These are phyloP conservation scores for Paramyrothecium roridum DNA, from an alignment of 2,329 filamentous ascomycete species.

Conservation along the genomic window DNA sequence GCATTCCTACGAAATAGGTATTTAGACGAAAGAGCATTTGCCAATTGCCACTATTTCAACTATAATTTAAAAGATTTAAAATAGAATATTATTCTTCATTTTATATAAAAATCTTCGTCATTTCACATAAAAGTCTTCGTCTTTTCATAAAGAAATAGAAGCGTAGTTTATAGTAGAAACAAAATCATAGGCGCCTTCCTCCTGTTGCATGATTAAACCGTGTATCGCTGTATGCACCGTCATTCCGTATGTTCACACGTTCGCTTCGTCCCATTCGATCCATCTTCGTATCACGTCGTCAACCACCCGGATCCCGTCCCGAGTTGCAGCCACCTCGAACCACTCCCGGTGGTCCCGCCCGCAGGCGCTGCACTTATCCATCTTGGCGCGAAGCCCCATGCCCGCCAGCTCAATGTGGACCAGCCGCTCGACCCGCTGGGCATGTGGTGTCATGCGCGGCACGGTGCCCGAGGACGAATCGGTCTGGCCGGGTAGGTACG, in stretches of 20 bases:
- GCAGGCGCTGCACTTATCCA: constrained; percentile 67
- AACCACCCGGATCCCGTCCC: constrained; percentile 65
- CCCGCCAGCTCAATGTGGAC: constrained; percentile 84
- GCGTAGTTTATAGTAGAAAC: no score
- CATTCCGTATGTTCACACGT: constrained; percentile 1
- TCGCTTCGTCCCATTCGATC: constrained; percentile 77
- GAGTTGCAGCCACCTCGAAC: constrained; percentile 83
- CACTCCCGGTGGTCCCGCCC: constrained; percentile 88
- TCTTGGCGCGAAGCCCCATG: constrained; percentile 51
- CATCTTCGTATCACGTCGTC: constrained; percentile 74
- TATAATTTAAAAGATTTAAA: no score
- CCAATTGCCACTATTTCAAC: no score
- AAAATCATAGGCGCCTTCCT: background rate
- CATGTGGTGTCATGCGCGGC: constrained; percentile 75
- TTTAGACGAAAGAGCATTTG: no score
- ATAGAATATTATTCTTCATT: no score
- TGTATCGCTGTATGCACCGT: background rate
- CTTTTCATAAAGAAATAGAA: no score
- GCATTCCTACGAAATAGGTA: no score
- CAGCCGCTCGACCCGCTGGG: constrained; percentile 82
- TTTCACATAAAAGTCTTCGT: no score
- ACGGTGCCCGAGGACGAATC: constrained; percentile 19
- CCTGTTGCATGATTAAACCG: background rate
- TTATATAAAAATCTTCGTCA: no score
- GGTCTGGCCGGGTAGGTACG: constrained; percentile 60